Evolutionary conservation across 108 stramenopile species (phyloP), one percentile per base, ranked within the genome.

Genomic region (Fistulifera pelliculosa): DNA sequence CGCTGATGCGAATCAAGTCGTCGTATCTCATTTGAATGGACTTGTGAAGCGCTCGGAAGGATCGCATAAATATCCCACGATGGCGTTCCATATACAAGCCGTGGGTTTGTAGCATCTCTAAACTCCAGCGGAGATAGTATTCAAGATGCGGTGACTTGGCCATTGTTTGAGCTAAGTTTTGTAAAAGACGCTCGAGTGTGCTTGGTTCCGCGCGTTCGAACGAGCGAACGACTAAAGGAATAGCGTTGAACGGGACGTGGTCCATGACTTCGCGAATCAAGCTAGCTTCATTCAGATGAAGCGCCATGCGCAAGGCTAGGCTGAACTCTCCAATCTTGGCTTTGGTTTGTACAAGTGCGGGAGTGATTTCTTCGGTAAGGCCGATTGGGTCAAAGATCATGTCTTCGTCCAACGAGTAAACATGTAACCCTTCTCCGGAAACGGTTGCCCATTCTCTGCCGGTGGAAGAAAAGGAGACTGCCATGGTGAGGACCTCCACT

Each of bases 321-420:
- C 69, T 77, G 52, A 74, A 87, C 38, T 83, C 76, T 57, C 80
- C 77, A 16, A 47, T 51, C n/a, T 48, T 38, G 2, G 90, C 52
- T 52, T 82, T 87, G 18, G 66, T 38, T 31, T 79, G 70, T n/a
- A 94, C 85, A 13, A 85, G 81, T 45, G 65, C 66, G 0, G 93
- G 93, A 16, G 93, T 94, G 1, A 90, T 73, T 8, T 65, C 82
- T 66, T 94, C 88, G 1, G 85, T 86, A 38, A 94, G 68, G 8
- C 86, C 83, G 35, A 94, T 80, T 2, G 93, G 93, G 70, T 94
- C 93, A 62, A 94, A 94, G 21, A 87, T 79, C 84, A 90, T 83
- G 59, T 94, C 93, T 42, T 90, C 93, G 52, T 94, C 93, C 26
- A 94, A 68, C 13, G 87, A 88, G 60, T 94, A 94, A 10, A 94